phyloP scores from a whole-genome alignment of 129 eudicot genomes.

The Flaveria robusta region DNA sequence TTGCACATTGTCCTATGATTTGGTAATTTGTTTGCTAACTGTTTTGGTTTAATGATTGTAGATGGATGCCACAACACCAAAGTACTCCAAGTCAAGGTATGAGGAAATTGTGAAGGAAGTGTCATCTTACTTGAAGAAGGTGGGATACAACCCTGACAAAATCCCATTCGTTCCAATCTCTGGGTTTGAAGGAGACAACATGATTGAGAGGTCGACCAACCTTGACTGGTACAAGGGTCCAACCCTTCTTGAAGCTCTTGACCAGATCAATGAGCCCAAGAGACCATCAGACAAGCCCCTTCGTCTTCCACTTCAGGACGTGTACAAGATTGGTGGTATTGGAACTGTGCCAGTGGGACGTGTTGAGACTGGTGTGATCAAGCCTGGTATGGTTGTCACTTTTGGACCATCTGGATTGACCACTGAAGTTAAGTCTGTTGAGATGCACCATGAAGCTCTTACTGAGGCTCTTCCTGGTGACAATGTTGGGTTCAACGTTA shows the following conservation, averaged over 20 bases:
- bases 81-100: conserved; percentile 48
- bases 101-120: conserved; percentile 58
- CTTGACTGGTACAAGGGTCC: conserved; percentile 66
- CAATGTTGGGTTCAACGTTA: conserved; percentile 55
- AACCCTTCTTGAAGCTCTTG: conserved; percentile 56
- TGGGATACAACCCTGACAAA: conserved; percentile 58
- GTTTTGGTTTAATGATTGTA: background rate
- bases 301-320: conserved; percentile 56
- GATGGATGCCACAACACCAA: conserved; percentile 60
- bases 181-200: conserved; percentile 55
- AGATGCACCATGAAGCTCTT: conserved; percentile 55
- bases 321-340: conserved; percentile 59
- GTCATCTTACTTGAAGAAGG: conserved; percentile 51
- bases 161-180: conserved; percentile 52
- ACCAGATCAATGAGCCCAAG: conserved; percentile 47
- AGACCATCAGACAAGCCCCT: conserved; percentile 60
- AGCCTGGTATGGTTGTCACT: conserved; percentile 59
- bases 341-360: conserved; percentile 61
- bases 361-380: conserved; percentile 50
- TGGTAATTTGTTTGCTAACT: background rate
- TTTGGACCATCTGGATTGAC: conserved; percentile 56
- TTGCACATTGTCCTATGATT: background rate
- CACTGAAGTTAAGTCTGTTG: conserved; percentile 56
- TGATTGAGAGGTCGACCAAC: conserved; percentile 57
- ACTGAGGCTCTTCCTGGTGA: conserved; percentile 50